Base-by-base conservation (phyloP, 306 rosid genomes). In the Castanea mollissima region DNA sequence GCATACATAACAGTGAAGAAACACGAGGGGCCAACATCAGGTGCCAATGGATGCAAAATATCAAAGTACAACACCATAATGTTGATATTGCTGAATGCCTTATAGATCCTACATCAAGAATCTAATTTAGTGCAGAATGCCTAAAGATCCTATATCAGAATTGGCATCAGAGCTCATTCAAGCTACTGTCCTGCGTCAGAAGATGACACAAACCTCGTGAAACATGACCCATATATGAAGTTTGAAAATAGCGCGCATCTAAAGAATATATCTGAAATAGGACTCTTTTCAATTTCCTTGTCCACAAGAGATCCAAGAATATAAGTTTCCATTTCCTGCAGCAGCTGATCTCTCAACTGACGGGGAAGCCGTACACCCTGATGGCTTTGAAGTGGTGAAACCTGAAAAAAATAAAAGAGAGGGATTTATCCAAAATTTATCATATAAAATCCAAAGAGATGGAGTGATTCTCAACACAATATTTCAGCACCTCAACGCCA, bases 201-300 rank as follows among this genome's bases (percentile, higher is more conserved):
- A 31, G 44, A 67, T 8, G 74, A 82, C 70, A 84, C 88, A 77
- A 82, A 94, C 98, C 97, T 90, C 84, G 84, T 72, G 81, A 80
- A 78, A 63, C 74, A 63, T 71, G 88, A 87, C 51, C 90, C 90
- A 73, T 84, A 83, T 21, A 94, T 83, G 74, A 94, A 74, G 80
- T 94, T 94, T 62, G 92, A 88, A 74, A 90, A 73, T 75, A 94
- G 78, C 83, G 97, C 89, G 83, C 97, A 92, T 41, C 60, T 60
- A 60, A 88, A 87, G 87, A 94, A 90, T 69, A 88, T 54, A 83
- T 88, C 87, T 49, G 93, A 80, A n/a, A 90, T 78, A 67, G 82
- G 85, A 64, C 85, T 80, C 78, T 83, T 76, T 10, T 82, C 82
- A 21, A 77, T 90, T 79, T 91, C 90, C 78, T 87, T 82, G 65